Base-by-base conservation (phyloP, 2,329 filamentous ascomycete species). In the Calonectria pauciramosa region DNA sequence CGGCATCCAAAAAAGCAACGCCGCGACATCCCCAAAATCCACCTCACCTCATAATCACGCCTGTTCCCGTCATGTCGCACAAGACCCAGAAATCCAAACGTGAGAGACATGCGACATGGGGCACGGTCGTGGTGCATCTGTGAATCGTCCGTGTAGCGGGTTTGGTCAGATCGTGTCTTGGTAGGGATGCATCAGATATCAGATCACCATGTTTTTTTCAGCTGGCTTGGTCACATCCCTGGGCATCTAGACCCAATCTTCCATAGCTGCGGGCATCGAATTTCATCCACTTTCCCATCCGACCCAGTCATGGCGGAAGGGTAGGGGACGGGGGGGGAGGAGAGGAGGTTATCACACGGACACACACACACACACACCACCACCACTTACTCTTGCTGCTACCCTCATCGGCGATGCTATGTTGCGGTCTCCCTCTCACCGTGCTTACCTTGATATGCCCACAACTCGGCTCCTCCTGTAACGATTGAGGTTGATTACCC, bases 201-300 rank as follows among this genome's bases (percentile, higher is more conserved):
- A 47, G 63, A 67, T 56, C 52, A 63, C 36, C 51, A 56, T 44
- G 20, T 30, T 18, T 54, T 60, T 44, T 38, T 72, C 60, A 67
- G 70, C 34, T 56, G 54, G 51, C 36, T 69, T 71, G 75, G 76
- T 71, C 74, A 54, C 72, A 69, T 68, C 64, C 68, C 63, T 69
- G 74, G 74, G 74, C 70, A 77, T 78, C 76, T 76, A 76, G 74
- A 71, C 78, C 70, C 72, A 74, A 74, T 78, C 60, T 78, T 64
- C 75, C 78, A 80, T 76, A 38, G 71, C 63, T 41, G 47, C 59
- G 59, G 66, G 69, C 70, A 80, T 75, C 65, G 70, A 56, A 63
- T 70, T 77, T 77, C 71, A 60, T 10, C 71, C 64, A 78, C 75
- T 78, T 80, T 80, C 72, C 74, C 76, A 77, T 77, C 64, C 26